These are phyloP conservation scores for Solanum virginianum DNA, from an alignment of 257 asterid species.

Conservation along the genomic window DNA sequence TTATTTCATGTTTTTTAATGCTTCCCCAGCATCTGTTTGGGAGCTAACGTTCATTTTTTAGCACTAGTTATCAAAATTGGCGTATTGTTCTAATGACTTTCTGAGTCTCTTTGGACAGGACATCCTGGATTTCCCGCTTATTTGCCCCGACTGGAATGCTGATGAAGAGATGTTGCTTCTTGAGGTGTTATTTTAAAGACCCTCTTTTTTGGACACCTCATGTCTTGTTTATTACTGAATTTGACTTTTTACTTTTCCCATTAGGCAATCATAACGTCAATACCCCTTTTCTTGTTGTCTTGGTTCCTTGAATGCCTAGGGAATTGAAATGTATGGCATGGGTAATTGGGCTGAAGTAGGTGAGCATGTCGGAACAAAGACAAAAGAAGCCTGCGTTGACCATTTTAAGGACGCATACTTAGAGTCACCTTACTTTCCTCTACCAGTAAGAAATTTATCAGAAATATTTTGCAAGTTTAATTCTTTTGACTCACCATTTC, in stretches of 20 bases:
- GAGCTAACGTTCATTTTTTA: neutral
- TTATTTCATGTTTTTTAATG: neutral
- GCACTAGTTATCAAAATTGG: neutral
- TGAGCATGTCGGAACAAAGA: conserved; percentile 83
- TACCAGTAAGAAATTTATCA: conserved; percentile 43
- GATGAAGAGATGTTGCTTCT: conserved; percentile 87
- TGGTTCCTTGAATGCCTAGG: conserved; percentile 27
- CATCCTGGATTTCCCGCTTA: conserved; percentile 58
- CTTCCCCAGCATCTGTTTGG: neutral
- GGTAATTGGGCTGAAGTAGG: conserved; percentile 91
- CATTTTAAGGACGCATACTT: conserved; percentile 62
- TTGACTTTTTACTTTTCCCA: neutral
- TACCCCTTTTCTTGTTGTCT: neutral
- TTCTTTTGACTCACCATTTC: neutral
- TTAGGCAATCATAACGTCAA: neutral
- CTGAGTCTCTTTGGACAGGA: conserved; percentile 36
- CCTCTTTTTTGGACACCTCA: neutral
- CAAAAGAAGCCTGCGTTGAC: conserved; percentile 64
- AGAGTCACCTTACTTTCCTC: conserved; percentile 78
- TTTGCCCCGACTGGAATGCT: conserved; percentile 85
- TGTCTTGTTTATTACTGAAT: neutral
- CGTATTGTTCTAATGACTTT: conserved; percentile 4
- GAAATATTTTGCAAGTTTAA: neutral
- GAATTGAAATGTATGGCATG: conserved; percentile 88
- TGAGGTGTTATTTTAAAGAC: conserved; percentile 37